Base-by-base conservation (phyloP, 352 stramenopile genomes). In the Blastocystis sp. region DNA sequence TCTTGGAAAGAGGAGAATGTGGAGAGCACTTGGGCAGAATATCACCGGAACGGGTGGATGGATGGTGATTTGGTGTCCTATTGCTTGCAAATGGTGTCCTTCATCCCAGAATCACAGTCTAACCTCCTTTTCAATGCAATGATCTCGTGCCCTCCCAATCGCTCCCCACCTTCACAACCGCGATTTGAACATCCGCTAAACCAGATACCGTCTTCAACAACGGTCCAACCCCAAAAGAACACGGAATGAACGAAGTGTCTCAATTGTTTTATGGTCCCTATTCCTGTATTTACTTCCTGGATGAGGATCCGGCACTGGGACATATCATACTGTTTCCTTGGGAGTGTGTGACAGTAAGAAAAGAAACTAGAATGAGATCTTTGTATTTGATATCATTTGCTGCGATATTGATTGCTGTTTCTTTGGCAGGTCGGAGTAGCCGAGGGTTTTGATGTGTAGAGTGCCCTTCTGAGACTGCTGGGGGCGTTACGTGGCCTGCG, bases 321-420 rank as follows among this genome's bases (percentile, higher is more conserved):
- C 45, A 55, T 19, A 55, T 55, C 45, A 55, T 55, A 16, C 45
- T 19, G 6, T 55, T 55, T 55, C 45, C 45, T 55, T n/a, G 45
- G 9, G 45, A 6, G 45, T 55, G 9, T 55, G 45, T 55, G 45
- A 55, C 45, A 55, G 45, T 55, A 55, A 55, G 9, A 55, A 55
- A 55, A 55, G 45, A 16, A 55, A 55, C 6, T 55, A 16, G 45
- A 55, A 55, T 55, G 45, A 55, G 16, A 55, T 55, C 45, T 55
- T 6, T 55, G 16, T 55, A 55, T 85, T n/a, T 85, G 24, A n/a
- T 85, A 67, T 69, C 37, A 31, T 85, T 67, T 50, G 41, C 66
- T 37, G 50, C 66, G 60, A 29, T 51, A 45, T 69, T 85, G 29
- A 50, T 69, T n/a, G 21, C 74, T 19, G 31, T 67, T 59, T 31